Evolutionary conservation across 73 alveolate species (phyloP).

Genomic region (Paramecium primaurelia): DNA sequence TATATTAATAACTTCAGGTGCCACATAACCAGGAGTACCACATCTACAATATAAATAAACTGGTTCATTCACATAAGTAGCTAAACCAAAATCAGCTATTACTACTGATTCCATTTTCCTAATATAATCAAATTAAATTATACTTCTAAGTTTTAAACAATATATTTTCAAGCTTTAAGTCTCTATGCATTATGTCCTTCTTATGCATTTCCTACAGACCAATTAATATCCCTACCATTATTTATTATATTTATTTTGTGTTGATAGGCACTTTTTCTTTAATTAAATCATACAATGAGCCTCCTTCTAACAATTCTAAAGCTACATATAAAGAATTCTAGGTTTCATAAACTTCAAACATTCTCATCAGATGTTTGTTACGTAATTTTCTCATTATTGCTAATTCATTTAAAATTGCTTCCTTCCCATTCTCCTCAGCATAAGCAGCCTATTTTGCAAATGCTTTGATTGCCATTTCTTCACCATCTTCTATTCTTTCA

Average conservation of each 20-base stretch:
- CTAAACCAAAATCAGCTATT: constrained; percentile 62
- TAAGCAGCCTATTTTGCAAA: constrained; percentile 58
- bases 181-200: constrained; percentile 45
- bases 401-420: constrained; percentile 27
- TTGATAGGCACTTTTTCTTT: neutral
- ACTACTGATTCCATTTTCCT: constrained; percentile 39
- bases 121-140: neutral
- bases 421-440: constrained; percentile 59
- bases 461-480: constrained; percentile 55
- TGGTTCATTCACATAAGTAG: constrained; percentile 52
- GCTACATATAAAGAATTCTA: constrained; percentile 7
- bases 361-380: neutral
- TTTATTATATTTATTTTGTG: neutral
- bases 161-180: constrained; percentile 5
- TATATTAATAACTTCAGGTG: constrained; percentile 58
- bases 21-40: constrained; percentile 67
- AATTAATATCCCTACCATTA: neutral
- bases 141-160: neutral
- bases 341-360: constrained; percentile 27
- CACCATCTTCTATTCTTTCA: constrained; percentile 56
- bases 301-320: constrained; percentile 23
- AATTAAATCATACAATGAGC: neutral
- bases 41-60: constrained; percentile 48
- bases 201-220: constrained; percentile 22
- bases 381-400: constrained; percentile 8